Evolutionary conservation across 192 early-diverging fungal genomes (phyloP).

Genomic region (Spinellus fusiger): DNA sequence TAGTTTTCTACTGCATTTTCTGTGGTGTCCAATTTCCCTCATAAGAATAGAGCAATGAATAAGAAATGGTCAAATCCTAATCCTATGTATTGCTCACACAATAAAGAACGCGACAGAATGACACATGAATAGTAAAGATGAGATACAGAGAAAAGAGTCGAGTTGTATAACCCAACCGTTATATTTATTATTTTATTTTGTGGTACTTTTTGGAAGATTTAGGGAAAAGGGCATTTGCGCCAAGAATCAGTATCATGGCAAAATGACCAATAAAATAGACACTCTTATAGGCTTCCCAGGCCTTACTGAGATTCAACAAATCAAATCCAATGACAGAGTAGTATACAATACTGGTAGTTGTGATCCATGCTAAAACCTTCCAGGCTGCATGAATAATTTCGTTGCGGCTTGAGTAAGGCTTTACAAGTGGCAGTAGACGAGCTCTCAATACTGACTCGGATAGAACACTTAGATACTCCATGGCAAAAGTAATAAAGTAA

Average conservation of each 20-base stretch:
- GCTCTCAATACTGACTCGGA: constrained; percentile 38
- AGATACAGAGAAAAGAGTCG: too few relatives aligned
- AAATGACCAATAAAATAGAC: constrained; percentile 33
- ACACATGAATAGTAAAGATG: too few relatives aligned
- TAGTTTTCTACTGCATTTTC: too few relatives aligned
- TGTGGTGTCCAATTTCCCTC: too few relatives aligned
- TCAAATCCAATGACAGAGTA: constrained; percentile 48
- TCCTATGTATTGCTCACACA: too few relatives aligned
- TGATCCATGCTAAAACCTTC: constrained; percentile 33
- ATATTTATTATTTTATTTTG: too few relatives aligned
- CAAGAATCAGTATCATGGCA: constrained; percentile 5
- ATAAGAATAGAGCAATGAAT: too few relatives aligned
- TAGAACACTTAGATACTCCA: constrained; percentile 53
- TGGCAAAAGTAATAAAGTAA: constrained; percentile 51
- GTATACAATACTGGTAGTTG: constrained; percentile 36
- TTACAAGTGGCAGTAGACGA: constrained; percentile 26
- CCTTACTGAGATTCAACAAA: constrained; percentile 26
- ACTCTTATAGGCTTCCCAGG: constrained; percentile 18
- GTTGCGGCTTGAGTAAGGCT: constrained; percentile 27
- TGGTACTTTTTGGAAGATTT: too few relatives aligned
- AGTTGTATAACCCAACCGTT: too few relatives aligned
- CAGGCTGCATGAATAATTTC: constrained; percentile 14
- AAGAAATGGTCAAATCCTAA: too few relatives aligned
- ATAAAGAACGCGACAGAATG: too few relatives aligned
- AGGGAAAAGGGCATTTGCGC: constrained; percentile 1